Conservation (phyloP, 1,284 basidiomycete species). For the Ceratobasidium sp. region DNA sequence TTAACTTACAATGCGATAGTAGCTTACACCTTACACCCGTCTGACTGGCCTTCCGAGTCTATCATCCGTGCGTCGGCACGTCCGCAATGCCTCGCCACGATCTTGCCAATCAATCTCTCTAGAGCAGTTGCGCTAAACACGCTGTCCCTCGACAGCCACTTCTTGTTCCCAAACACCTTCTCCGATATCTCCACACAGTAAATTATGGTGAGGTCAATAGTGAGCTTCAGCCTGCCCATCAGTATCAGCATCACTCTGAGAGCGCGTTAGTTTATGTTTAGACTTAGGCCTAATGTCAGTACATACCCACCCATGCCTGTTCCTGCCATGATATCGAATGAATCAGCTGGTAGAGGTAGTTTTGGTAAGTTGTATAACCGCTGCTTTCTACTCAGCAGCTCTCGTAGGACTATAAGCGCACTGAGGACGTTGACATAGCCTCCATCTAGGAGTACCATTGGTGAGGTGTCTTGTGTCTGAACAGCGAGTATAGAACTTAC, state of each 20-base stretch:
- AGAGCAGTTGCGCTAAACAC: no score
- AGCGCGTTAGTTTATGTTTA: background rate
- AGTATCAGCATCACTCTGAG: conserved; percentile 52
- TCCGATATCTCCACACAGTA: conserved; percentile 48
- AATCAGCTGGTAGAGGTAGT: conserved; percentile 48
- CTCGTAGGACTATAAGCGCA: background rate
- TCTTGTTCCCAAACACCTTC: background rate
- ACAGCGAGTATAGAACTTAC: no score
- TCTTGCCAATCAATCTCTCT: no score
- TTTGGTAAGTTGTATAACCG: background rate
- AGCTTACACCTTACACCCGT: background rate
- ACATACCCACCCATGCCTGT: conserved; percentile 50
- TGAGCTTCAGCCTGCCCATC: conserved; percentile 52
- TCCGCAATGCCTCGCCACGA: no score
- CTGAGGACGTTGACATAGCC: no score
- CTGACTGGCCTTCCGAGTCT: no score
- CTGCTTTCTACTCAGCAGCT: conserved; percentile 18
- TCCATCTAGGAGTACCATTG: no score
- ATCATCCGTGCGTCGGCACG: no score
- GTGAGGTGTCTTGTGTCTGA: no score
- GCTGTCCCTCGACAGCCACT: no score
- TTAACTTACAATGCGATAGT: background rate
- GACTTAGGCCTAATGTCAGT: background rate
- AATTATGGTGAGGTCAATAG: conserved; percentile 51
- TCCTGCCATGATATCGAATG: conserved; percentile 54